Percentiles rank a stretch among this genome's conserved stretches.
phyloP scores from a whole-genome alignment of 495 filamentous ascomycete species.

The Trypethelium eluteriae region DNA sequence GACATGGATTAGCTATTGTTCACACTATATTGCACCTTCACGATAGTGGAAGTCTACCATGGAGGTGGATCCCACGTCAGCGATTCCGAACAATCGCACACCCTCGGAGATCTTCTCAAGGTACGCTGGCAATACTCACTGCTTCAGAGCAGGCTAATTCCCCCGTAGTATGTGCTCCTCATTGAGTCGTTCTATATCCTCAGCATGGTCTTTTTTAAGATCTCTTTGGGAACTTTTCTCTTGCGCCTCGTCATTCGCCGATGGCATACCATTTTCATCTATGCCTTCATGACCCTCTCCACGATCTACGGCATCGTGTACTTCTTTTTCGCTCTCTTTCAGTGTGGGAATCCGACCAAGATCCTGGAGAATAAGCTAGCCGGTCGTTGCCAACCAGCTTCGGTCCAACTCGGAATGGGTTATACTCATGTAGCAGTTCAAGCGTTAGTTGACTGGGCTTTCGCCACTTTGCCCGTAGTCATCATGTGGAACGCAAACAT shows the following conservation, averaged over 20 bases:
- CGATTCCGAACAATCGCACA: neutral
- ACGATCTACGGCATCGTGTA: constrained; percentile 22
- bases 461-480: constrained; percentile 29
- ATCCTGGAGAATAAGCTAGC: constrained; percentile 23
- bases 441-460: constrained; percentile 28
- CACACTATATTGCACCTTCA: constrained; percentile 9
- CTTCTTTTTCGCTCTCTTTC: constrained; percentile 31
- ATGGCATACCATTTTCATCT: constrained; percentile 29
- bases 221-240: constrained; percentile 34
- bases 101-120: constrained; percentile 7
- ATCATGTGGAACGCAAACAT: constrained; percentile 30
- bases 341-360: constrained; percentile 27
- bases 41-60: constrained; percentile 2
- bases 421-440: constrained; percentile 29
- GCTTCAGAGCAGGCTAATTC: neutral
- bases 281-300: constrained; percentile 21
- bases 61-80: neutral
- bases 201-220: constrained; percentile 30
- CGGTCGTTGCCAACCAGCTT: constrained; percentile 21
- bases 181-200: constrained; percentile 25
- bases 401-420: constrained; percentile 19
- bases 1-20: constrained; percentile 13
- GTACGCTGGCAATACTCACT: neutral
- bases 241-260: constrained; percentile 28
- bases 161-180: constrained; percentile 24